phyloP scores from a whole-genome alignment of 768 basidiomycete species.

The Boletales sp. region DNA sequence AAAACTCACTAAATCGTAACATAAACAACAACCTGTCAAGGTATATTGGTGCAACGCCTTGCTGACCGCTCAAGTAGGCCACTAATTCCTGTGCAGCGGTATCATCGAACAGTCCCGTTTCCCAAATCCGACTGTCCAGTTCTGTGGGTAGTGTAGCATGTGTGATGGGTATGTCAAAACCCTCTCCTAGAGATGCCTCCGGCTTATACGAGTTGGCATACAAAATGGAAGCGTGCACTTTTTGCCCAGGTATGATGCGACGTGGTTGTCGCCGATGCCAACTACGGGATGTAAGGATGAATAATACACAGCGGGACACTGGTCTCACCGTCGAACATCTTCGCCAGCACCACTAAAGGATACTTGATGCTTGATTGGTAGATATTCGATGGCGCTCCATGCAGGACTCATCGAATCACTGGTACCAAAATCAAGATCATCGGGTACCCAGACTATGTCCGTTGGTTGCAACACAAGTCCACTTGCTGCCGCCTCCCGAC shows the following conservation, averaged over 20 bases:
- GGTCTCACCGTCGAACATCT: conserved; percentile 14
- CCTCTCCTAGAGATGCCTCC: conserved; percentile 15
- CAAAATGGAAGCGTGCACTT: conserved; percentile 23
- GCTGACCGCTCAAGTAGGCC: conserved; percentile 4
- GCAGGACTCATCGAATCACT: conserved; percentile 16
- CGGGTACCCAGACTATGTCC: conserved; percentile 26
- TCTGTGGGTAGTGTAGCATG: background rate
- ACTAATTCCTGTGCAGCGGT: conserved; percentile 13
- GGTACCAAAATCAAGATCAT: conserved; percentile 22
- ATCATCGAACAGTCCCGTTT: conserved; percentile 18
- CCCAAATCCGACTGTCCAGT: conserved; percentile 15
- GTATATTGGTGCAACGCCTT: conserved; percentile 17
- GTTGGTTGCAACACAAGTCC: conserved; percentile 28
- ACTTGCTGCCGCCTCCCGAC: conserved; percentile 22
- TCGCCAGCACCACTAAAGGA: conserved; percentile 17
- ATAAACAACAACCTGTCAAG: conserved; percentile 19
- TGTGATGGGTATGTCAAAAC: conserved; percentile 20
- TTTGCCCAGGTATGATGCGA: conserved; percentile 27
- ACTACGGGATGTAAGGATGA: conserved; percentile 5
- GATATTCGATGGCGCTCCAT: conserved; percentile 17
- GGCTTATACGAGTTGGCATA: conserved; percentile 20
- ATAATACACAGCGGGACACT: background rate
- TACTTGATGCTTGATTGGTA: conserved; percentile 24
- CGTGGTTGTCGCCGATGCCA: conserved; percentile 17
- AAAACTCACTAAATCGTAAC: conserved; percentile 18